Percentiles rank a stretch among this genome's conserved stretches.
Evolutionary conservation across 2,329 filamentous ascomycete genomes (phyloP).

Genomic region (Exophiala dermatitidis): DNA sequence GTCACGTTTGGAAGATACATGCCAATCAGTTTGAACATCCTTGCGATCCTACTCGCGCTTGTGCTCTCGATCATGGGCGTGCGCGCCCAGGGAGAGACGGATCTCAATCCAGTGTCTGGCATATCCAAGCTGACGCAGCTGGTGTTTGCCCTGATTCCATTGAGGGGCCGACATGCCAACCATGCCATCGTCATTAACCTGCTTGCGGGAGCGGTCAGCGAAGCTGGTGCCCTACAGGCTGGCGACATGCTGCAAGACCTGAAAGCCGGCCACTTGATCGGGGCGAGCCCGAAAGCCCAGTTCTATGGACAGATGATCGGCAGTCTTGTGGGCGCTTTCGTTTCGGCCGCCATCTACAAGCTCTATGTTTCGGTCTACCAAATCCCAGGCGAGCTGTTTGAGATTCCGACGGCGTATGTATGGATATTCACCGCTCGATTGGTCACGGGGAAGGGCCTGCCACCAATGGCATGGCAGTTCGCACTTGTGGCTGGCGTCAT

Average conservation of each 20-base stretch:
- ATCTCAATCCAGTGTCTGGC: slow-evolving; percentile 90
- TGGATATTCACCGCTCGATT: slow-evolving; percentile 96
- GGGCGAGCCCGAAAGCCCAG: slow-evolving; percentile 86
- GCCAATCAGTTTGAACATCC: slow-evolving; percentile 65
- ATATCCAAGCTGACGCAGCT: slow-evolving; percentile 96
- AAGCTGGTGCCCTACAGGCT: slow-evolving; percentile 81
- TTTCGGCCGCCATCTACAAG: slow-evolving; percentile 80
- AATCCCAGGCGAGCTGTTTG: slow-evolving; percentile 81
- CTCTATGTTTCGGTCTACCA: slow-evolving; percentile 85
- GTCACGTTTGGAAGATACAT: slow-evolving; percentile 77
- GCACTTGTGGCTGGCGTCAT: slow-evolving; percentile 66
- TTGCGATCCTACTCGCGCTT: slow-evolving; percentile 78
- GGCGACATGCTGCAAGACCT: slow-evolving; percentile 96
- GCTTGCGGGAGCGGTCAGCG: slow-evolving; percentile 80
- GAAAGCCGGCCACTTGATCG: slow-evolving; percentile 89
- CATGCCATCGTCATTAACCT: slow-evolving; percentile 93
- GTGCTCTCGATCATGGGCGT: slow-evolving; percentile 59
- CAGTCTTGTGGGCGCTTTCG: slow-evolving; percentile 72
- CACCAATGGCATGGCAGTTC: slow-evolving; percentile 73
- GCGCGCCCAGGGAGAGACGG: slow-evolving; percentile 67
- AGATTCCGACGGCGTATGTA: slow-evolving; percentile 89
- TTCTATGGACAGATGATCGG: slow-evolving; percentile 96
- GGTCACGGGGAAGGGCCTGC: slow-evolving; percentile 83
- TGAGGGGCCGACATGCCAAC: slow-evolving; percentile 67
- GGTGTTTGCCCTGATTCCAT: slow-evolving; percentile 85